Conservation (phyloP, 2,329 filamentous ascomycete species). For the Hypoxylon sp. region DNA sequence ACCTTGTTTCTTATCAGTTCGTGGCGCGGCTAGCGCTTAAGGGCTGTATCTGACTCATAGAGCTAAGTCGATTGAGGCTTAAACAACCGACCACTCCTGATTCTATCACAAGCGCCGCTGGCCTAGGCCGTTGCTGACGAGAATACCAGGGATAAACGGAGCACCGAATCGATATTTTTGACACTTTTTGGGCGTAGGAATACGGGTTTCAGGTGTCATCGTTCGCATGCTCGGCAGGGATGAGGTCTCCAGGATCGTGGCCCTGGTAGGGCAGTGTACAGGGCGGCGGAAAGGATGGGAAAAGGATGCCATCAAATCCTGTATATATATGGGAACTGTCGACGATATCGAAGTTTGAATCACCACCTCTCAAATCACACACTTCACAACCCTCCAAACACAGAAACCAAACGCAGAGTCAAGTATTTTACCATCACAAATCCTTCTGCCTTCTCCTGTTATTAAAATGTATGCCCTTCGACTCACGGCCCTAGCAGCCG, state of each 20-base stretch:
- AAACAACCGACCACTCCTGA: background rate
- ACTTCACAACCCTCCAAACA: background rate
- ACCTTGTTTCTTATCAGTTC: background rate
- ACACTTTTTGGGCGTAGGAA: background rate
- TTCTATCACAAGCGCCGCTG: conserved; percentile 5
- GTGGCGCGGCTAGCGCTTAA: background rate
- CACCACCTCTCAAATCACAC: background rate
- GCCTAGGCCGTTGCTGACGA: background rate
- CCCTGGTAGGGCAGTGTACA: conserved; percentile 5
- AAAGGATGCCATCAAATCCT: conserved; percentile 8
- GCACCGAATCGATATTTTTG: background rate
- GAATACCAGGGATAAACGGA: background rate
- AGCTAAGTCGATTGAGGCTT: conserved; percentile 14
- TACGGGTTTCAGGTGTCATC: background rate
- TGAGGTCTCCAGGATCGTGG: conserved; percentile 4
- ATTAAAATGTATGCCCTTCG: conserved; percentile 10
- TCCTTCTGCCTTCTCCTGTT: background rate
- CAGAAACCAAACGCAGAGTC: background rate
- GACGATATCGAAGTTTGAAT: conserved; percentile 5
- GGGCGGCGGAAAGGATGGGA: conserved; percentile 2
- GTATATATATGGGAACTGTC: conserved; percentile 5
- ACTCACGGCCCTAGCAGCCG: conserved; percentile 11
- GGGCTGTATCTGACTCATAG: conserved; percentile 21
- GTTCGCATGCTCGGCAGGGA: background rate
- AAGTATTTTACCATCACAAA: background rate